phyloP scores from a whole-genome alignment of 2,329 filamentous ascomycete species.

The Penicillium rolfsii region DNA sequence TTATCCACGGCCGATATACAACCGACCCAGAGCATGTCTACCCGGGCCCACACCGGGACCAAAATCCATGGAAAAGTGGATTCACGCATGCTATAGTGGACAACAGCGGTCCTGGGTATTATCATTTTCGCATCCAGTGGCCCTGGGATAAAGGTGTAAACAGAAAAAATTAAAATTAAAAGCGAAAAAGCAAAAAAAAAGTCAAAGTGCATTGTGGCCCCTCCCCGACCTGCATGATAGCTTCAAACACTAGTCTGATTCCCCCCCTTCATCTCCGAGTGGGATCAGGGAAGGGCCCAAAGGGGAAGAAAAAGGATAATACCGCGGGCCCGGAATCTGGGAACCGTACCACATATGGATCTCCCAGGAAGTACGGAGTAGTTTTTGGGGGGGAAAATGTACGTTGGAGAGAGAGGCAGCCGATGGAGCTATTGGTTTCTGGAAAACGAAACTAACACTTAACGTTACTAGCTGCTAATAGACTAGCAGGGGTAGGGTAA shows the following conservation, averaged over 20 bases:
- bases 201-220: neutral
- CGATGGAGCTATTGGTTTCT: slow-evolving; percentile 1
- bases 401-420: neutral
- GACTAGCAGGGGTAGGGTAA: neutral
- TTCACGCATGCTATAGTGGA: neutral
- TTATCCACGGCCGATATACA: slow-evolving; percentile 2
- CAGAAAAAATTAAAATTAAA: neutral
- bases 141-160: neutral
- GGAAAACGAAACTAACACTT: neutral
- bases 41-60: neutral
- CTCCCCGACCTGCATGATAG: slow-evolving; percentile 11
- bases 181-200: no score
- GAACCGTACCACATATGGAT: neutral
- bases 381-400: neutral
- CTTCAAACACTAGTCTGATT: slow-evolving; percentile 18
- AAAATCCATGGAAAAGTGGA: neutral
- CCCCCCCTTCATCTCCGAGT: slow-evolving; percentile 15
- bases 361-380: neutral
- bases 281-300: neutral
- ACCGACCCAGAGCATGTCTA: neutral
- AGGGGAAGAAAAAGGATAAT: neutral
- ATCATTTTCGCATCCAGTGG: neutral
- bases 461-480: neutral
- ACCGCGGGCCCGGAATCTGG: neutral
- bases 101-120: neutral